phyloP scores from a whole-genome alignment of 2,329 filamentous ascomycete species.

The Tolypocladium tropicale region DNA sequence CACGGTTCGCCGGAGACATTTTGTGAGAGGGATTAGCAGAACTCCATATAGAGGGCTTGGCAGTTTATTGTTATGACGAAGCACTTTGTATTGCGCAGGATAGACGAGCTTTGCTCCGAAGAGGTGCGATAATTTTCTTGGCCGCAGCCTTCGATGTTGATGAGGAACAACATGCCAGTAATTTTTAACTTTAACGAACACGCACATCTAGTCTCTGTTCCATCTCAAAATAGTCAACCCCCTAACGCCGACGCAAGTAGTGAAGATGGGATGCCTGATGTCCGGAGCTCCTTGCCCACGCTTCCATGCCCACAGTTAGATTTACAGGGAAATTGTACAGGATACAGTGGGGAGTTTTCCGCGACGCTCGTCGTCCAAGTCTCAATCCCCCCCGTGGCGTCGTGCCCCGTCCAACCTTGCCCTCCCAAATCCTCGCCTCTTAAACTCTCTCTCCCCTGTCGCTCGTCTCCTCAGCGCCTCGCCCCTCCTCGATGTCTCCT shows the following conservation, averaged over 20 bases:
- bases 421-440: background rate
- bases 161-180: background rate
- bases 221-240: background rate
- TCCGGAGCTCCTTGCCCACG: background rate
- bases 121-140: background rate
- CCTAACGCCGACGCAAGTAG: background rate
- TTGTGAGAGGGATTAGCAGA: background rate
- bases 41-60: background rate
- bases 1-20: background rate
- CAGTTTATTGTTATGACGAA: background rate
- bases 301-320: background rate
- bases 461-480: background rate
- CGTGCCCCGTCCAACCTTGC: too few relatives aligned
- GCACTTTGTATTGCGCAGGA: conserved; percentile 4
- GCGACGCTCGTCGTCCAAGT: background rate
- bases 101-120: conserved; percentile 1
- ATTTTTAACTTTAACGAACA: too few relatives aligned
- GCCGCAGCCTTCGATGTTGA: background rate
- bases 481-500: background rate
- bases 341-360: background rate
- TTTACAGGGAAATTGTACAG: background rate
- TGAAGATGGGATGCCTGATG: background rate
- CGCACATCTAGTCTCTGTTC: background rate
- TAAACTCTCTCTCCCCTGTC: background rate
- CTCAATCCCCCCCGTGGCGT: too few relatives aligned